Evolutionary conservation across 2,329 filamentous ascomycete genomes (phyloP).

Genomic region (Aspergillus thermomutatus): DNA sequence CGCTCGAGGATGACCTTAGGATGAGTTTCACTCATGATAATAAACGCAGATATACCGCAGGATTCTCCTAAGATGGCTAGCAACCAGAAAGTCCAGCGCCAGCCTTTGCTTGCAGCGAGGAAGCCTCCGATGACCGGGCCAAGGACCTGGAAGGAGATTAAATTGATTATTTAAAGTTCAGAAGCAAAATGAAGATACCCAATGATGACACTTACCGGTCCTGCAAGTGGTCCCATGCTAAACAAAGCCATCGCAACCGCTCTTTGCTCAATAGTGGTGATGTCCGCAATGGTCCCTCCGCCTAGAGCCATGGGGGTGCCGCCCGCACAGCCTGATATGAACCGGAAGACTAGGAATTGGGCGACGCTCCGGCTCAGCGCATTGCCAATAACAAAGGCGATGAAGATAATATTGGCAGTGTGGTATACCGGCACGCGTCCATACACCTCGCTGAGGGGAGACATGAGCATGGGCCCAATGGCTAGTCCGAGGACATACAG

Average conservation of each 20-base stretch:
- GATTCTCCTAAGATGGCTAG: constrained; percentile 27
- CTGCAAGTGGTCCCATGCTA: constrained; percentile 48
- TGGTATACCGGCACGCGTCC: constrained; percentile 51
- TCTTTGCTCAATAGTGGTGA: constrained; percentile 45
- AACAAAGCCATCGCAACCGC: constrained; percentile 49
- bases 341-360: constrained; percentile 38
- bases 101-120: constrained; percentile 33
- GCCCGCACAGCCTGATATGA: constrained; percentile 33
- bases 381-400: constrained; percentile 54
- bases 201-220: constrained; percentile 31
- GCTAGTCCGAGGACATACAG: constrained; percentile 46
- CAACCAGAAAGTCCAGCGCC: constrained; percentile 36
- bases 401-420: constrained; percentile 56
- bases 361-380: constrained; percentile 46
- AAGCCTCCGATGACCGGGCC: constrained; percentile 48
- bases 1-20: constrained; percentile 38
- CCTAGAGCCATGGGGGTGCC: constrained; percentile 49
- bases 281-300: constrained; percentile 50
- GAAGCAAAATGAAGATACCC: background rate
- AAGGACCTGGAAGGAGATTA: constrained; percentile 28
- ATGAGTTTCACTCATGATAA: constrained; percentile 47
- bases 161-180: constrained; percentile 11
- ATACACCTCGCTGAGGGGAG: constrained; percentile 23
- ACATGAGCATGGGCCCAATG: constrained; percentile 37
- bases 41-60: constrained; percentile 17